Evolutionary conservation across 805 yeast genomes (phyloP), one percentile per base, ranked within the genome.

Genomic region (Sugiyamaella marilandica): DNA sequence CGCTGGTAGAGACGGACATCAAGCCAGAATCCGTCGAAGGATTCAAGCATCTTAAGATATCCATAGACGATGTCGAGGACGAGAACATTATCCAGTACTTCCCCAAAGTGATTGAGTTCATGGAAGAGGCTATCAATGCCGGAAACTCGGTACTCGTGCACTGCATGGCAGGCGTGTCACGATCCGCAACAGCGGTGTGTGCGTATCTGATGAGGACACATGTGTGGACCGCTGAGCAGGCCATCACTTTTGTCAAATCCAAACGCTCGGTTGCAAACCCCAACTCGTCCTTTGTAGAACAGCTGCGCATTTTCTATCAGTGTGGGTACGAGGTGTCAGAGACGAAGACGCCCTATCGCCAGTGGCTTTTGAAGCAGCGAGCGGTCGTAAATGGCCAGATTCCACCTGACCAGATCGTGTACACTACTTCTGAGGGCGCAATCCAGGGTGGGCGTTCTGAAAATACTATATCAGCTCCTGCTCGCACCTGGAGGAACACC

Each of bases 181-280:
- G 99, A 58, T 87, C 96, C 4, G 92, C 87, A 0, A 83, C 97
- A 0, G 84, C 90, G 13, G 83, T 84, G 35, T 82, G 87, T 47
- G 95, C 97, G 0, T 96, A 88, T 66, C 80, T 91, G 41, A 92
- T 94, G 97, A 79, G 82, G 64, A 72, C 90, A 48, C 75, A 85
- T 66, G 76, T 80, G 1, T 74, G 89, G 61, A 69, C 72, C 10
- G 70, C 80, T 14, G 72, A 77, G 13, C 82, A 82, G 57, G 86
- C 97, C 0, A 61, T 87, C 7, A 83, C 85, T 68, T 92, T 92
- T 0, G 83, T 92, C n/a, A 83, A 79, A 59, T 19, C 51, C 8
- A 57, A 57, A 18, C 76, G 85, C 54, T 65, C 78, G 2, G 73
- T 74, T 4, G 82, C 82, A 2, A 76, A 77, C 55, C 96, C 96